A percentile compares a stretch with the other conserved stretches of the same genome.
phyloP scores from a whole-genome alignment of 805 yeast species.

The Metschnikowia sp. region DNA sequence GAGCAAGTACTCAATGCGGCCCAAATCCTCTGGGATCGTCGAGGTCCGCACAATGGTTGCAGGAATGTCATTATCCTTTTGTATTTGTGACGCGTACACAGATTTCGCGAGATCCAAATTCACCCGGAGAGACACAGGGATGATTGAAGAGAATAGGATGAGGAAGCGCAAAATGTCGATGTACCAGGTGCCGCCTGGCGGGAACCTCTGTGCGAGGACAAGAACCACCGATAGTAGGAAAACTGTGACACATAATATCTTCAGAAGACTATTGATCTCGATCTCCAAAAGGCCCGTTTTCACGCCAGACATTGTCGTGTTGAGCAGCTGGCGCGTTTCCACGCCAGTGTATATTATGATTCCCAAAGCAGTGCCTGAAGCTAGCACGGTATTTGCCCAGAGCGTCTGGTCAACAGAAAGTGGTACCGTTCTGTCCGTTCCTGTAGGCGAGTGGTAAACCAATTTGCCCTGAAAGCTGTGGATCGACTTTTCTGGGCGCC shows the following conservation, averaged over 20 bases:
- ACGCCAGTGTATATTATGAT: constrained; percentile 85
- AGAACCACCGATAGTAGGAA: constrained; percentile 71
- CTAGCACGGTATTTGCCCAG: constrained; percentile 98
- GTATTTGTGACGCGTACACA: constrained; percentile 93
- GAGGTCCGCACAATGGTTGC: constrained; percentile 94
- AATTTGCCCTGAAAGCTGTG: constrained; percentile 78
- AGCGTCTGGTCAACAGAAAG: constrained; percentile 85
- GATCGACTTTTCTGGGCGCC: constrained; percentile 82
- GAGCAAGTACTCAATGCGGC: constrained; percentile 87
- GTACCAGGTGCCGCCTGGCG: constrained; percentile 66
- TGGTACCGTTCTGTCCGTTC: constrained; percentile 51
- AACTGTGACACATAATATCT: constrained; percentile 83
- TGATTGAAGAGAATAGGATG: constrained; percentile 89
- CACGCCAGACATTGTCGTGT: constrained; percentile 82
- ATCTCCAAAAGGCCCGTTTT: constrained; percentile 87
- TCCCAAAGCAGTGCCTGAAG: constrained; percentile 89
- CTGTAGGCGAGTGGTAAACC: constrained; percentile 40
- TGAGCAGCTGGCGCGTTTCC: constrained; percentile 93
- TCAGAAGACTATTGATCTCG: constrained; percentile 85
- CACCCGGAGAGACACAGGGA: constrained; percentile 93
- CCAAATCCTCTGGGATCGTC: constrained; percentile 96
- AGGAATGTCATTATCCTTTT: constrained; percentile 76
- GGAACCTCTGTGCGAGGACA: constrained; percentile 78
- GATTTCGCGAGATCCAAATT: constrained; percentile 93
- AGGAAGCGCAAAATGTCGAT: constrained; percentile 86